Evolutionary conservation across 768 basidiomycete genomes (phyloP), one percentile per base, ranked within the genome.

Genomic region (Agaricus sinodeliciosus): DNA sequence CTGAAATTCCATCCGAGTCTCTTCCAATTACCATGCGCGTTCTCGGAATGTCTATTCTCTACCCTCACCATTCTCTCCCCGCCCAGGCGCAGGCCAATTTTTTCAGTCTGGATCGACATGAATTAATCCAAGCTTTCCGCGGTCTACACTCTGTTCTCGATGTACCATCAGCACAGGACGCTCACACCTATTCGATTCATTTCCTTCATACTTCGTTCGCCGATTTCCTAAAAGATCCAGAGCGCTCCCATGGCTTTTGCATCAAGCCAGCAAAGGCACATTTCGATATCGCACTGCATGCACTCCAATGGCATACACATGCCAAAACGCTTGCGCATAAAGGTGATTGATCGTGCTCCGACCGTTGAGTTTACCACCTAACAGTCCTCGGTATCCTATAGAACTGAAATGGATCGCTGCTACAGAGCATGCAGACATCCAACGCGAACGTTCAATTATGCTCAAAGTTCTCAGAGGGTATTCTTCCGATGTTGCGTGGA

Each of bases 21-120:
- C 43, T 51, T 2, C 43, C 43, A 2, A 51, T 22, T 7, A 51
- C 51, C 4, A 51, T 51, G 51, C 51, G 51, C 8, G 44, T 51
- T 8, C 43, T 51, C 25, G 43, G 51, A 3, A 12, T 51, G 11
- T 37, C 16, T 11, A 44, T 51, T 18, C 35, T 45, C 4, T 51
- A 44, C 8, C 43, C 19, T 11, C 8, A 37, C 3, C 4, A n/a
- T 18, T 9, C 8, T 7, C 26, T 37, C 8, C 26, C 49, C 15
- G 49, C 39, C 2, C 26, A 41, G 8, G 16, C 9, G n/a, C 49
- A 42, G 4, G 49, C 49, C 8, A 41, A 49, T 15, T 49, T 49
- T 13, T 40, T 49, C 18, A 12, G 40, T 28, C 9, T 49, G 25
- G 28, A 49, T 25, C 49, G 28, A 12, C 9, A 26, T 26, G 31